Evolutionary conservation across 192 early-diverging fungal species (phyloP), one percentile per base, ranked within the genome.

Genomic region (Anaeromyces robustus): DNA sequence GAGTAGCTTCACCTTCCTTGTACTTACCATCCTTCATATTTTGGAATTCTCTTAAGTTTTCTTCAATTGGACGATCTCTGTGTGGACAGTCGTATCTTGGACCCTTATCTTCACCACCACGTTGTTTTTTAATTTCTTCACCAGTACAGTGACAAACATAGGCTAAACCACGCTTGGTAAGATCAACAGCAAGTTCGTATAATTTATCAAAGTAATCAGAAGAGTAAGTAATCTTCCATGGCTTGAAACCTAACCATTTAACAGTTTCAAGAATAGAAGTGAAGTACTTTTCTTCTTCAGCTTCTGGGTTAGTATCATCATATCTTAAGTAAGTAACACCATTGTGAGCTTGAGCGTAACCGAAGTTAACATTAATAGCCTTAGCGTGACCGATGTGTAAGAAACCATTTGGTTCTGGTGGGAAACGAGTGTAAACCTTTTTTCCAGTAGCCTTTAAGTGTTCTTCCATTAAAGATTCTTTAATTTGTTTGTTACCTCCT

Each of bases 301-400:
- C 95, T 85, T 92, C 90, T 77, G 94, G 94, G 84, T 95, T 95
- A 18, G 94, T 95, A 85, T 94, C 94, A 86, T 95, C 92, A 82
- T 93, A 96, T 80, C 95, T 91, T 80, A 99, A 90, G 86, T 99
- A 95, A 82, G 93, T 95, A 52, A 94, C 83, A 52, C 98, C 98
- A 79, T 93, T 89, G 84, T 96, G 92, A 18, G 93, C 93, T 82
- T 91, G 90, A 29, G 98, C 98, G 80, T 96, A 98, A 77, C 97
- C 98, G 93, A 99, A 99, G 88, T 97, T 99, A 83, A 99, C 92
- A 85, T 99, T 99, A 88, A 99, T 97, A 59, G 97, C 98, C 87
- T 99, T 99, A 81, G 96, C 96, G 84, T 99, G 98, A 79, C 98
- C 97, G 86, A 99, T 98, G 86, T 99, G 97, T 78, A 99, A 88